Base-by-base conservation (phyloP, 2,329 filamentous ascomycete species). In the Fonsecaea erecta region DNA sequence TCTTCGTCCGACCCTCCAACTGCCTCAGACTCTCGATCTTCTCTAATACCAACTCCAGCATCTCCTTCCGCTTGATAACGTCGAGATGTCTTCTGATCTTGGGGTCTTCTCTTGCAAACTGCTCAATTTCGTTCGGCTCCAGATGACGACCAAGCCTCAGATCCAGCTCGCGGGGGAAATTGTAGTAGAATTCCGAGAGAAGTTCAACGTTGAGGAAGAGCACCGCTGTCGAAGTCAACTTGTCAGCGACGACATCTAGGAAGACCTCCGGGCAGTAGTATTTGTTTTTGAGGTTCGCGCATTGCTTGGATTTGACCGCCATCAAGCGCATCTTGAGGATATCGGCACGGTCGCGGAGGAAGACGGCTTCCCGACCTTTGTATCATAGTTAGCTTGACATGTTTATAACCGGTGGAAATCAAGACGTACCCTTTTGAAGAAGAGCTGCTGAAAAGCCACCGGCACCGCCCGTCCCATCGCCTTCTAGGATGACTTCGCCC, bases 211-310 rank as follows among this genome's bases (percentile, higher is more conserved):
- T 97, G 32, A 99, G 85, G 83, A 99, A 99, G 0, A 99, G 86
- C 8, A 99, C 95, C 1, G 95, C 94, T 0, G 95, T 99, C 1
- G 92, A 90, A 2, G 94, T 96, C 55, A 99, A 86, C 79, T 98
- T 98, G 71, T 93, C 92, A 1, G 95, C 93, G 1, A 97, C 95
- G 2, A 96, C 93, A 74, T 99, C 93, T n/a, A 99, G 87, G 82
- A 99, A 99, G 16, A 99, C 87, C 76, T 99, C 95, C 0, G 95
- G 95, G 75, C 95, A 99, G 80, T 95, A 88, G 80, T 98, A 97
- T 81, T 97, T 97, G 82, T 97, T 97, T 74, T 90, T 89, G 71
- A 89, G 84, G 70, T 82, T 87, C 65, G 88, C 85, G 79, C 95
- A 99, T 79, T 97, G 93, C 76, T 94, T 92, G 16, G 91, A 95